Conservation (phyloP, 805 yeast species). For the Kazachstania bromeliacearum region DNA sequence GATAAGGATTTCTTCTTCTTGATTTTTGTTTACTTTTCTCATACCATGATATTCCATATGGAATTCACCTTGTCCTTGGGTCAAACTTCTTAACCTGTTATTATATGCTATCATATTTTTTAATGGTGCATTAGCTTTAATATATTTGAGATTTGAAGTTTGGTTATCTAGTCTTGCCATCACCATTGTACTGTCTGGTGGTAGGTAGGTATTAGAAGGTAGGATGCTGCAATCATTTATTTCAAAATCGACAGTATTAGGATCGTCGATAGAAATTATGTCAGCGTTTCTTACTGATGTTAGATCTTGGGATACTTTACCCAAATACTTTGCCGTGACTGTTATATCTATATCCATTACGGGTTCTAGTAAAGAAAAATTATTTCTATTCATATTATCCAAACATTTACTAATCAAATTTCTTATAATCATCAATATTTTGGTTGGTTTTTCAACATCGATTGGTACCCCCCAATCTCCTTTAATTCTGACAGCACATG, state of each 20-base stretch:
- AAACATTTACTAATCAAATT: slow-evolving; percentile 36
- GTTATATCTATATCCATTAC: slow-evolving; percentile 67
- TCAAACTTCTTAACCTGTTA: slow-evolving; percentile 64
- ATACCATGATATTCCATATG: slow-evolving; percentile 71
- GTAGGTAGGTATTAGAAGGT: slow-evolving; percentile 58
- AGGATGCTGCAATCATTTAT: slow-evolving; percentile 36
- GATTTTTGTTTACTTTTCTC: slow-evolving; percentile 51
- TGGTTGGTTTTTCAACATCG: slow-evolving; percentile 34
- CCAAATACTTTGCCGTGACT: slow-evolving; percentile 63
- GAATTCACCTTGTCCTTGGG: slow-evolving; percentile 83
- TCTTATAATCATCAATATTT: slow-evolving; percentile 39
- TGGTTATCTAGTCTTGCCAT: slow-evolving; percentile 12
- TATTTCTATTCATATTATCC: slow-evolving; percentile 9
- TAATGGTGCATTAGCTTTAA: slow-evolving; percentile 77
- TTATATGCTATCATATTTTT: slow-evolving; percentile 87
- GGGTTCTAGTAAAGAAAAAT: slow-evolving; percentile 70
- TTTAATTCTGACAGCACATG: slow-evolving; percentile 46
- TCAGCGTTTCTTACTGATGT: slow-evolving; percentile 69
- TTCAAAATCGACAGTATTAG: slow-evolving; percentile 9
- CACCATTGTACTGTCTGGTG: slow-evolving; percentile 56
- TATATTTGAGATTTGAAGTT: slow-evolving; percentile 33
- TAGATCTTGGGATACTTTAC: slow-evolving; percentile 76
- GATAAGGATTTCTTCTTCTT: slow-evolving; percentile 25
- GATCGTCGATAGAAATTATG: slow-evolving; percentile 66
- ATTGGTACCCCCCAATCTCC: slow-evolving; percentile 42